Evolutionary conservation across 1,284 basidiomycete genomes (phyloP).

Genomic region (Rugosomyces carneus): DNA sequence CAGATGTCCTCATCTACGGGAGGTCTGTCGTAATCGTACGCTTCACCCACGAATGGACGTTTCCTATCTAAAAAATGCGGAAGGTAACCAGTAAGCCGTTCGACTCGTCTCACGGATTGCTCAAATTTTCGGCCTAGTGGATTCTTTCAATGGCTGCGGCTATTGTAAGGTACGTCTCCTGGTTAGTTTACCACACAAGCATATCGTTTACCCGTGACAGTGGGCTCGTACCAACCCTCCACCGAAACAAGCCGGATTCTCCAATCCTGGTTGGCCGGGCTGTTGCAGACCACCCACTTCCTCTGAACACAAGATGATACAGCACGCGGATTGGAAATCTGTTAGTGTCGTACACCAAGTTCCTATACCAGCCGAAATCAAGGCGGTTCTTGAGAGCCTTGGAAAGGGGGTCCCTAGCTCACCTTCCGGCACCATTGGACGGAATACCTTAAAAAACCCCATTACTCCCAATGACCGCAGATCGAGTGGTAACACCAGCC

Average conservation of each 20-base stretch:
- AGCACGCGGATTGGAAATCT: slow-evolving; percentile 72
- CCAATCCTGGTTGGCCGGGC: slow-evolving; percentile 77
- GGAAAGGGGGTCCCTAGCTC: slow-evolving; percentile 26
- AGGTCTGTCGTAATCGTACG: slow-evolving; percentile 65
- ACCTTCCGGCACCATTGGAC: slow-evolving; percentile 16
- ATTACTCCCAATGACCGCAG: slow-evolving; percentile 42
- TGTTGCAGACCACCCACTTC: slow-evolving; percentile 68
- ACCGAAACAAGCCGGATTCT: slow-evolving; percentile 45
- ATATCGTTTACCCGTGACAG: slow-evolving; percentile 32
- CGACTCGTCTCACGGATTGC: slow-evolving; percentile 10
- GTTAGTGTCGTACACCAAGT: slow-evolving; percentile 67
- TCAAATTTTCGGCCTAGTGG: slow-evolving; percentile 39
- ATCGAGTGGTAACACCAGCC: slow-evolving; percentile 38
- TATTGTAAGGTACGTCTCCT: slow-evolving; percentile 66
- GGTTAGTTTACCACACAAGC: slow-evolving; percentile 14
- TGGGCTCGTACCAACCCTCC: slow-evolving; percentile 60
- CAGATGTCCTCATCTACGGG: slow-evolving; percentile 70
- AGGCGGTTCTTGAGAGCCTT: slow-evolving; percentile 53
- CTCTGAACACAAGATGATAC: slow-evolving; percentile 54
- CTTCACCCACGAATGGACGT: slow-evolving; percentile 71
- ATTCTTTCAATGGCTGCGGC: slow-evolving; percentile 77
- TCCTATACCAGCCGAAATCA: slow-evolving; percentile 64
- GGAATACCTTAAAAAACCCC: slow-evolving; percentile 23
- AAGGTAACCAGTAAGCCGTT: slow-evolving; percentile 46
- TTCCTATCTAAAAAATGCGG: slow-evolving; percentile 72